These are phyloP conservation scores for Ophiostoma ulmi DNA, from an alignment of 2,329 filamentous ascomycete species.

Conservation along the genomic window DNA sequence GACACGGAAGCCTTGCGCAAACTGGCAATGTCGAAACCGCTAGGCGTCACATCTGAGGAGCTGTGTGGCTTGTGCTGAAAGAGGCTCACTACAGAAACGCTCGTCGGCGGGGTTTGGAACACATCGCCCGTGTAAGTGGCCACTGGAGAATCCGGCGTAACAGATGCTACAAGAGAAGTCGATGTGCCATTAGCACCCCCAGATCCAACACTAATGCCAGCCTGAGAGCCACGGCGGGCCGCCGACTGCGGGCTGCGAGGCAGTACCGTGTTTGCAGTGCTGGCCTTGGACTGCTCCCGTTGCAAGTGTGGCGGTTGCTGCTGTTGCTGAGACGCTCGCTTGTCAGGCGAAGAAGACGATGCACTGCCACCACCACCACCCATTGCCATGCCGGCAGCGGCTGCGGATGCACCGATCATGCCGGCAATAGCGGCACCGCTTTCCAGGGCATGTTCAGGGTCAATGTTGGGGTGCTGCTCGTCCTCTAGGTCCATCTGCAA, in stretches of 20 bases:
- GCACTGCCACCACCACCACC: background rate
- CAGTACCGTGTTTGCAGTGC: constrained; percentile 30
- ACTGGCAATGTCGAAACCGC: constrained; percentile 35
- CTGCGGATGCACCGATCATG: constrained; percentile 17
- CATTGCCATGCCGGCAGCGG: constrained; percentile 10
- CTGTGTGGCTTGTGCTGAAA: constrained; percentile 37
- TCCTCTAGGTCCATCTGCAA: constrained; percentile 80
- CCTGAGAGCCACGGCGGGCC: constrained; percentile 31
- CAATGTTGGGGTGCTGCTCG: constrained; percentile 49
- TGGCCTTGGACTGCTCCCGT: constrained; percentile 34
- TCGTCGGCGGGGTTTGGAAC: constrained; percentile 47
- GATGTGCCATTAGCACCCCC: background rate
- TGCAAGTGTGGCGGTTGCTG: constrained; percentile 23
- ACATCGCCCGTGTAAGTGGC: constrained; percentile 42
- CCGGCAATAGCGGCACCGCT: constrained; percentile 26
- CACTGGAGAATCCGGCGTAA: constrained; percentile 36
- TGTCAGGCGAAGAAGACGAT: background rate
- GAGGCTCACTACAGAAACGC: constrained; percentile 37
- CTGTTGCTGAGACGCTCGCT: background rate
- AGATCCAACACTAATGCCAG: constrained; percentile 21
- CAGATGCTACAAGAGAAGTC: background rate
- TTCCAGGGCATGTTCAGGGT: constrained; percentile 31
- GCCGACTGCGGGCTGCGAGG: constrained; percentile 38
- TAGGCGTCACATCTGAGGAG: constrained; percentile 41
- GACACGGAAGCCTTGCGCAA: constrained; percentile 43